These are phyloP conservation scores for Saturnispora sekii DNA, from an alignment of 805 yeast species.

Conservation along the genomic window DNA sequence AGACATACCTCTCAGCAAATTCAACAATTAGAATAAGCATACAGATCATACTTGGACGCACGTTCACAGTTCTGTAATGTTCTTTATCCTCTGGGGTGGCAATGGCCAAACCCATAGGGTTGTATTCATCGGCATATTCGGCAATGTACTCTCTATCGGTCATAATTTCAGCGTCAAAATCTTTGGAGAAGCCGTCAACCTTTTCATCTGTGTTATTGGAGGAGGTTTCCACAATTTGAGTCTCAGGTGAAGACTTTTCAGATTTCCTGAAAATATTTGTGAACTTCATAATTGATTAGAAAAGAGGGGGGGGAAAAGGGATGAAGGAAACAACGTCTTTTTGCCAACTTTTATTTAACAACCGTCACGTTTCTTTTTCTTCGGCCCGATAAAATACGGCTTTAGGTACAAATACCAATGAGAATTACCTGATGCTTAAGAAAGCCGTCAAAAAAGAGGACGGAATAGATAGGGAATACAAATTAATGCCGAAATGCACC, in stretches of 20 bases:
- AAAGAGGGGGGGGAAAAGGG: no score
- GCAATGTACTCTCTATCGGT: slow-evolving; percentile 14
- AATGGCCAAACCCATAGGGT: slow-evolving; percentile 21
- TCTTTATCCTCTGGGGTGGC: slow-evolving; percentile 25
- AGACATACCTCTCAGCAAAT: slow-evolving; percentile 32
- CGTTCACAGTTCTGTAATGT: slow-evolving; percentile 30
- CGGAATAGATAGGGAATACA: no score
- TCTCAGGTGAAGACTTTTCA: background rate
- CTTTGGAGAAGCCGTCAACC: background rate
- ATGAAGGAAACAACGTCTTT: no score
- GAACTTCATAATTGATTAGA: no score
- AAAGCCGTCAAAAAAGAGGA: no score
- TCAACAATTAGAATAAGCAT: slow-evolving; percentile 41
- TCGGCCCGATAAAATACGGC: no score
- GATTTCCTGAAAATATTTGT: background rate
- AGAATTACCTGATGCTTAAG: no score
- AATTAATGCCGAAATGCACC: no score
- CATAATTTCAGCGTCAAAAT: background rate
- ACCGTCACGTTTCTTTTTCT: no score
- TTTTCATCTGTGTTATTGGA: background rate
- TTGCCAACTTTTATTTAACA: no score
- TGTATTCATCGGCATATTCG: slow-evolving; percentile 23
- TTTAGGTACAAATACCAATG: no score
- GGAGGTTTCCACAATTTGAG: background rate
- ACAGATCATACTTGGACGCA: slow-evolving; percentile 37